Base-by-base conservation (phyloP, 768 basidiomycete species). In the Tricholoma matsutake region DNA sequence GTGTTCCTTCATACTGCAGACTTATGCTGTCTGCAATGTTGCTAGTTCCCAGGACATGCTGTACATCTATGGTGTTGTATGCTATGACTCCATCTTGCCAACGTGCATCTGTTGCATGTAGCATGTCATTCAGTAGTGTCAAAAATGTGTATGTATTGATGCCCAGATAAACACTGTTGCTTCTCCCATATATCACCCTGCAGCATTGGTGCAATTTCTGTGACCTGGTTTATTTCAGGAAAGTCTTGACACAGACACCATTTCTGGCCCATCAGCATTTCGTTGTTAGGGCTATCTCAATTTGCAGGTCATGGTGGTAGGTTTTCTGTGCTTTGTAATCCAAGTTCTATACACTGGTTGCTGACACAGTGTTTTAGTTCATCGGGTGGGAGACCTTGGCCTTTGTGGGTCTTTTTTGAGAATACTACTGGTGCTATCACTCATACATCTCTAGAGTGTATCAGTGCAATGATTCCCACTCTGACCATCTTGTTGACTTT, bases 231-330 rank as follows among this genome's bases (percentile, higher is more conserved):
- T 34, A 81, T 57, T 34, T 70, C 66, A 0, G 18, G 49, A 57
- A 75, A 81, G 55, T 75, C 73, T 45, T 76, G 75, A 61, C 72
- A 75, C 0, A 77, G 65, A 7, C 76, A 16, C 72, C 73, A 80
- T 34, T 75, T 74, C 11, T 56, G 41, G 49, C 28, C 4, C 28
- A 9, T 25, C 18, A 39, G 6, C 1, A n/a, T 25, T 25, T 60
- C 29, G 35, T 37, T 1, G 18, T 20, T 20, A 9, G 16, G 18
- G 14, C 11, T 41, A 9, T 29, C 14, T 0, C 32, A 20, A 25
- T 2, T 13, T 57, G 35, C 58, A 6, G 65, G 61, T 31, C 64
- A 47, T 7, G 64, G 65, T 14, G 71, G 70, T 29, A 71, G 18
- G n/a, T 72, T 62, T 37, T 63, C 68, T 14, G 16, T 9, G 1